Percentiles rank a stretch among this genome's conserved stretches.
Evolutionary conservation across 106 monocot species (phyloP).

Genomic region (Amphibolis antarctica): DNA sequence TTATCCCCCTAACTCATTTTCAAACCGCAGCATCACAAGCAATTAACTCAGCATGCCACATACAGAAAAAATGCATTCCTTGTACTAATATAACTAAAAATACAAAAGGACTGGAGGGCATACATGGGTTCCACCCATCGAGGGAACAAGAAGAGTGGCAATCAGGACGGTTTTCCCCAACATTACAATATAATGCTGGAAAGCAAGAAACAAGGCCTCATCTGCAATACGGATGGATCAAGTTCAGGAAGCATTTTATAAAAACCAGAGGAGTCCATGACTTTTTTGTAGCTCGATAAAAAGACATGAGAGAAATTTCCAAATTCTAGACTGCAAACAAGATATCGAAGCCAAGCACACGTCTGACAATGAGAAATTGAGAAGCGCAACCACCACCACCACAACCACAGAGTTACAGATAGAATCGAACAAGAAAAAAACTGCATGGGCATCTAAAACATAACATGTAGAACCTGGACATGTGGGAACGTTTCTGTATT

Average conservation of each 20-base stretch:
- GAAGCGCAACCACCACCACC: too few relatives aligned
- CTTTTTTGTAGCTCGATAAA: background rate
- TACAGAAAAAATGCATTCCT: background rate
- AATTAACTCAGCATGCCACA: background rate
- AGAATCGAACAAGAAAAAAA: too few relatives aligned
- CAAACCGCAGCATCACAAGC: background rate
- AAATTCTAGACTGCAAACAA: background rate
- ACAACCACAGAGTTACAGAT: too few relatives aligned
- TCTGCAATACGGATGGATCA: slow-evolving; percentile 24
- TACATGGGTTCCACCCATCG: slow-evolving; percentile 77
- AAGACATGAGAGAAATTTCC: background rate
- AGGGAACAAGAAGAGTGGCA: slow-evolving; percentile 49
- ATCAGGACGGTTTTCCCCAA: slow-evolving; percentile 71
- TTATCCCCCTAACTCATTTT: slow-evolving; percentile 52
- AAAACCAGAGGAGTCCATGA: background rate
- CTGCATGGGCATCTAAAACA: too few relatives aligned
- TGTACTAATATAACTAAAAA: background rate
- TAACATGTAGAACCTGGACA: too few relatives aligned
- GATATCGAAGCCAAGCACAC: background rate
- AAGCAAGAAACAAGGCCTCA: slow-evolving; percentile 47
- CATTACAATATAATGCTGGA: slow-evolving; percentile 90
- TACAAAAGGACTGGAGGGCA: slow-evolving; percentile 3
- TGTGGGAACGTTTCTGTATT: too few relatives aligned
- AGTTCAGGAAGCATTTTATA: background rate
- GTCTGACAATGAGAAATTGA: too few relatives aligned